Evolutionary conservation across 139 green algal species (phyloP).

Genomic region (Tetradesmus lagerheimii): DNA sequence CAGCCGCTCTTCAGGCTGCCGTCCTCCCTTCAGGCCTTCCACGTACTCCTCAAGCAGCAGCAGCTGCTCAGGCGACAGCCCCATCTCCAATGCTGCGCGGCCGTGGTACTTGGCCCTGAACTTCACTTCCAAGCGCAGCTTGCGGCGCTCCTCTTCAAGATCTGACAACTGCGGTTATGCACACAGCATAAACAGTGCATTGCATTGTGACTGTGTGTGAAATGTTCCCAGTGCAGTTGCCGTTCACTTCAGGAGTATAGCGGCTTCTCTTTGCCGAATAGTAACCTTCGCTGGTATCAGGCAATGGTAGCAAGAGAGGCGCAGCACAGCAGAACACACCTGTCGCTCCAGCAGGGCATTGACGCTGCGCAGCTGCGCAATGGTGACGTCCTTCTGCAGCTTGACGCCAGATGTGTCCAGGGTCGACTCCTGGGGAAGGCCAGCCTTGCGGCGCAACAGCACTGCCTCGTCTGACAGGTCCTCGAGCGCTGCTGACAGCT

Average conservation of each 20-base stretch:
- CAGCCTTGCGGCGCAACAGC: slow-evolving; percentile 62
- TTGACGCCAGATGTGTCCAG: slow-evolving; percentile 68
- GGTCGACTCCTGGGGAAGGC: slow-evolving; percentile 50
- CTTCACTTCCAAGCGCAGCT: slow-evolving; percentile 81
- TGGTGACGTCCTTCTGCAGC: slow-evolving; percentile 70
- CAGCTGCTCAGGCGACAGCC: slow-evolving; percentile 76
- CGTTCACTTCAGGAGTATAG: no score
- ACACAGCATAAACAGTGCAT: neutral
- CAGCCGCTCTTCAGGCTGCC: slow-evolving; percentile 62
- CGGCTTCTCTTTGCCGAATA: no score
- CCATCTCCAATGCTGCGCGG: slow-evolving; percentile 69
- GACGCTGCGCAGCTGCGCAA: slow-evolving; percentile 69
- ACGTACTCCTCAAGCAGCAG: slow-evolving; percentile 78
- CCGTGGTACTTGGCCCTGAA: slow-evolving; percentile 86
- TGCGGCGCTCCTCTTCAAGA: slow-evolving; percentile 82
- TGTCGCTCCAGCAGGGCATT: slow-evolving; percentile 76
- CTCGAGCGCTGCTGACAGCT: slow-evolving; percentile 61
- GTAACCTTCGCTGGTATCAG: no score
- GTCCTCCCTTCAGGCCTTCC: slow-evolving; percentile 70
- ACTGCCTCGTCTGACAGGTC: slow-evolving; percentile 74
- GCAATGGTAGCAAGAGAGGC: no score
- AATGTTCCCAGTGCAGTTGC: no score
- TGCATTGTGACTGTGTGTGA: neutral
- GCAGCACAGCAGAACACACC: slow-evolving; percentile 42
- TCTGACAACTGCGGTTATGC: slow-evolving; percentile 63